Evolutionary conservation across 2,329 filamentous ascomycete species (phyloP), one percentile per base, ranked within the genome.

Genomic region (Cladophialophora bantiana): DNA sequence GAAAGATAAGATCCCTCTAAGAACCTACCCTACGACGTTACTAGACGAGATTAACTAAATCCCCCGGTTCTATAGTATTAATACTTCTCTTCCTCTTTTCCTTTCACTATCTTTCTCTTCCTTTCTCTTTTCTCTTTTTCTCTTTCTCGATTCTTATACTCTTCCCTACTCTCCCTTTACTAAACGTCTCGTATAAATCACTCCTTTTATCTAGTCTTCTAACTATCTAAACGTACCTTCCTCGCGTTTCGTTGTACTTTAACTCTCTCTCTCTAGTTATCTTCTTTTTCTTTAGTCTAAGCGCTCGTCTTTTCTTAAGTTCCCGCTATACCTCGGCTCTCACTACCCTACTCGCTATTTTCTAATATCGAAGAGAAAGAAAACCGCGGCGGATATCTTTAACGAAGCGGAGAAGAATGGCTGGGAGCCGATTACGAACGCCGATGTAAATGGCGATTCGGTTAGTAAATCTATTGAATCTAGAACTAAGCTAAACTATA

Each of bases 361-460:
- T 65, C 77, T 76, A 68, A 82, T 81, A 70, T 81, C 82, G 61
- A 80, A 80, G 71, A 82, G 77, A 69, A 75, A 81, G 73, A 78
- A 77, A 69, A 81, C 81, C 69, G 78, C 80, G 75, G 83, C 84
- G 34, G 83, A 71, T 64, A 68, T 73, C 45, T 70, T 72, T 62
- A 56, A 72, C 69, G 52, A 73, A 68, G 67, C 68, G 50, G 69
- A 73, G 67, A 53, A 60, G 56, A 65, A 72, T 45, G 63, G 63
- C 53, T 60, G 31, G 58, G 7, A 65, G 59, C 54, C 40, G 40
- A 62, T 62, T 55, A 52, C 57, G 32, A 45, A 71, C 50, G 58
- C 62, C 62, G 55, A 61, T 32, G 62, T 73, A 34, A 65, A 73
- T 70, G 56, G 64, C 61, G 71, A 73, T 70, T 66, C 2, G 62